Evolutionary conservation across 78 protist genomes (phyloP).

Genomic region (Polysphondylium violaceum): DNA sequence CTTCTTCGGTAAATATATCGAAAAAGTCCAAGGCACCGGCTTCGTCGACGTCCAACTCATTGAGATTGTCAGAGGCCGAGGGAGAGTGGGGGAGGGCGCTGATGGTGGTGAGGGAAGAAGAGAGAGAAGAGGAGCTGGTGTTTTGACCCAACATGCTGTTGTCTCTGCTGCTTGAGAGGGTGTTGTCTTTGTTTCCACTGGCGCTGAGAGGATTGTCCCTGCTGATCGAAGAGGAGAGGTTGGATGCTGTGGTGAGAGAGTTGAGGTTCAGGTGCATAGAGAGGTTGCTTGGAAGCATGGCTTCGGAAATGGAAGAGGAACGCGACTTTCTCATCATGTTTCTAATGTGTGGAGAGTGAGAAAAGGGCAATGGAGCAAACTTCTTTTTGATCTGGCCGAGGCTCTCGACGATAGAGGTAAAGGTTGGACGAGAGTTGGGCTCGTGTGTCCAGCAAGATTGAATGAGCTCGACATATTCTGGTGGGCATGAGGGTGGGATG

Average conservation of each 20-base stretch:
- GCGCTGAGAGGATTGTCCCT: too few relatives aligned
- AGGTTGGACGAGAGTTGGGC: conserved; percentile 74
- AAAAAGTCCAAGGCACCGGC: neutral
- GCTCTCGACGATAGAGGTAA: conserved; percentile 54
- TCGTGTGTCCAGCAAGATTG: conserved; percentile 79
- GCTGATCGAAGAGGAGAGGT: too few relatives aligned
- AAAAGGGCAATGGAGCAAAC: conserved; percentile 38
- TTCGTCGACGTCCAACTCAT: neutral
- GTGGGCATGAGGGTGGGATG: conserved; percentile 65
- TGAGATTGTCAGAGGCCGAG: conserved; percentile 3
- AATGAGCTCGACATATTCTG: conserved; percentile 56
- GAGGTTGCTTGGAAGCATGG: conserved; percentile 19
- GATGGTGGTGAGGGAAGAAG: conserved; percentile 10
- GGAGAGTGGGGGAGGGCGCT: conserved; percentile 37
- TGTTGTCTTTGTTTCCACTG: neutral
- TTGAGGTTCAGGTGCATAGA: neutral
- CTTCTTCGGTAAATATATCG: conserved; percentile 67
- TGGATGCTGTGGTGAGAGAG: neutral
- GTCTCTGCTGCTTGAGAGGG: neutral
- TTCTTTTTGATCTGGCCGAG: conserved; percentile 46
- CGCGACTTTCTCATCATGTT: conserved; percentile 49
- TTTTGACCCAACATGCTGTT: neutral
- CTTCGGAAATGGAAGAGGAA: conserved; percentile 55
- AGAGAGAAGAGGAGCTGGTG: conserved; percentile 38
- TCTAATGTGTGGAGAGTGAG: conserved; percentile 54